Conservation (phyloP, 768 basidiomycete genomes). For the Lentinula boryana region DNA sequence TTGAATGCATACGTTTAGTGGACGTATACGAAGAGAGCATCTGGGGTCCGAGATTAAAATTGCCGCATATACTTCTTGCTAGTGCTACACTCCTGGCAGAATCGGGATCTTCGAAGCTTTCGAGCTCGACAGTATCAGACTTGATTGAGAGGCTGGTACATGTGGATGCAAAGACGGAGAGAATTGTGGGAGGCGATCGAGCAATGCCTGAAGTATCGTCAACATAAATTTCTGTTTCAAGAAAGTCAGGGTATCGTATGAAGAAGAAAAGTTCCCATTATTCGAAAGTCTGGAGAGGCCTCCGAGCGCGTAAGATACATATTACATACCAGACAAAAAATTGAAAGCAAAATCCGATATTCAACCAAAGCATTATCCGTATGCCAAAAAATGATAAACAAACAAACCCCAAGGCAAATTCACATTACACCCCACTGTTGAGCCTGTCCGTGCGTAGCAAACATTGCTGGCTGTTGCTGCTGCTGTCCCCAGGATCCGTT, state of each 20-base stretch:
- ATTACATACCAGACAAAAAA: neutral
- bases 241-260: neutral
- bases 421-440: slow-evolving; percentile 34
- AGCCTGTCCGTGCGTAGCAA: slow-evolving; percentile 8
- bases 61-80: slow-evolving; percentile 3
- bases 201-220: neutral
- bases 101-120: neutral
- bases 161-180: slow-evolving; percentile 5
- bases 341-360: neutral
- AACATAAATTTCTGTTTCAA: neutral
- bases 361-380: neutral
- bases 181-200: slow-evolving; percentile 9
- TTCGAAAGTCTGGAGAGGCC: neutral
- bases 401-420: neutral
- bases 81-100: neutral
- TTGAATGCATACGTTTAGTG: slow-evolving; percentile 20
- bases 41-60: slow-evolving; percentile 27
- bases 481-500: slow-evolving; percentile 5
- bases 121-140: neutral
- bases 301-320: neutral
- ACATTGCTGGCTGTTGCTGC: slow-evolving; percentile 9
- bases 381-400: neutral
- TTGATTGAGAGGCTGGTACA: neutral
- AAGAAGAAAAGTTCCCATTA: neutral
- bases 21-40: slow-evolving; percentile 43